Evolutionary conservation across 2,329 filamentous ascomycete species (phyloP), one percentile per base, ranked within the genome.

Genomic region (Aspergillus terreus): DNA sequence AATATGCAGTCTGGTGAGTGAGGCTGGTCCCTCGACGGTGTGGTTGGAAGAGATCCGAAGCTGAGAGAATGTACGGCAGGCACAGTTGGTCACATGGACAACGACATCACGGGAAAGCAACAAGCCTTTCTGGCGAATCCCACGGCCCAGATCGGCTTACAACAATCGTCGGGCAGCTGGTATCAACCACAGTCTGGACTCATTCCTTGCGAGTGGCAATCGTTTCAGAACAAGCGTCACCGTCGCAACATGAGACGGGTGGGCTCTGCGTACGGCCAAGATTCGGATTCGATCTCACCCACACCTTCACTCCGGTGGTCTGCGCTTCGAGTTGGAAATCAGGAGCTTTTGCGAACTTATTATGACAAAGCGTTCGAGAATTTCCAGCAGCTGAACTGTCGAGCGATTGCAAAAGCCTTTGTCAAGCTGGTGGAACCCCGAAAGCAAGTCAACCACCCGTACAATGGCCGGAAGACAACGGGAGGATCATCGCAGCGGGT

Each of bases 371-470:
- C 67, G 7, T 73, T 75, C 40, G 62, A 68, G 45, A 58, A 63
- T 7, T 68, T 76, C 43, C 71, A 74, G 46, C 73, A 76, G 50
- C 59, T 73, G 40, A 71, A 69, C 43, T 75, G 71, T 54, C 69
- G 71, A 14, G 62, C 70, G 25, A 65, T 76, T 27, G 68, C 68
- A 36, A 75, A 75, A 54, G 67, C 68, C 1, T 76, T 68, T 58
- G 70, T 76, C 54, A 74, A 72, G 52, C 53, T 68, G 19, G 70
- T 74, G 23, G 71, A 76, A 52, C 74, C 72, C 10, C 67, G 69
- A 32, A 77, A 76, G 60, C 73, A 76, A 57, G 69, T 70, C 19
- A 70, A 68, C 11, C 66, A 74, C 56, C 74, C 74, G 7, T 76
- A 76, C 51, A 76, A 76, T 62, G 74, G 74, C 11, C 63, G 70